phyloP scores from a whole-genome alignment of 2,329 filamentous ascomycete genomes.

The Xylaria sp. region DNA sequence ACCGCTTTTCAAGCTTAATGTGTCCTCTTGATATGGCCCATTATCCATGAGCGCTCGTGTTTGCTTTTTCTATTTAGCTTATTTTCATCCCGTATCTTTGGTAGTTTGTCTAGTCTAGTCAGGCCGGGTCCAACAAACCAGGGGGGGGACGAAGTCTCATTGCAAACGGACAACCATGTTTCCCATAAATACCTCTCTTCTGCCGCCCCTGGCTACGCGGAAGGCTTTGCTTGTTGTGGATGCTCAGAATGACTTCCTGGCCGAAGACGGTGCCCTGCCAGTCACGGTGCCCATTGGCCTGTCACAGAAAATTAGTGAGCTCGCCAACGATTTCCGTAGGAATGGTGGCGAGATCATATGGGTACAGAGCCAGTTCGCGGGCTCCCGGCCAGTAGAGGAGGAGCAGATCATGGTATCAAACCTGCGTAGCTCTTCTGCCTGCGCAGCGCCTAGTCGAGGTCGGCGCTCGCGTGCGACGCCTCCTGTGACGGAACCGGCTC shows the following conservation, averaged over 20 bases:
- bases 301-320: slow-evolving; percentile 70
- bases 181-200: slow-evolving; percentile 63
- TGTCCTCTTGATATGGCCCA: slow-evolving; percentile 1
- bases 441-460: slow-evolving; percentile 37
- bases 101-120: slow-evolving; percentile 7
- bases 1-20: slow-evolving; percentile 9
- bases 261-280: slow-evolving; percentile 72
- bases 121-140: slow-evolving; percentile 25
- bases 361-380: slow-evolving; percentile 80
- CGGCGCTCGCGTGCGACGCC: slow-evolving; percentile 43
- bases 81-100: not conserved
- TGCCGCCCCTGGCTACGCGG: slow-evolving; percentile 67
- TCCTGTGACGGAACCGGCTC: slow-evolving; percentile 40
- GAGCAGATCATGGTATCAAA: slow-evolving; percentile 61
- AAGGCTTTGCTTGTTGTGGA: slow-evolving; percentile 85
- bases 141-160: not conserved
- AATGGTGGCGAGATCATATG: slow-evolving; percentile 80
- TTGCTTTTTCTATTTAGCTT: slow-evolving; percentile 5
- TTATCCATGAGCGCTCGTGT: not conserved
- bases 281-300: slow-evolving; percentile 73
- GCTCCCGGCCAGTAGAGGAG: slow-evolving; percentile 66
- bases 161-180: slow-evolving; percentile 55
- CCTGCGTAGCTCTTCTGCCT: slow-evolving; percentile 25
- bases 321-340: slow-evolving; percentile 78
- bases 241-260: slow-evolving; percentile 89